Base-by-base conservation (phyloP, 441 rosid genomes). In the Gossypium davidsonii region DNA sequence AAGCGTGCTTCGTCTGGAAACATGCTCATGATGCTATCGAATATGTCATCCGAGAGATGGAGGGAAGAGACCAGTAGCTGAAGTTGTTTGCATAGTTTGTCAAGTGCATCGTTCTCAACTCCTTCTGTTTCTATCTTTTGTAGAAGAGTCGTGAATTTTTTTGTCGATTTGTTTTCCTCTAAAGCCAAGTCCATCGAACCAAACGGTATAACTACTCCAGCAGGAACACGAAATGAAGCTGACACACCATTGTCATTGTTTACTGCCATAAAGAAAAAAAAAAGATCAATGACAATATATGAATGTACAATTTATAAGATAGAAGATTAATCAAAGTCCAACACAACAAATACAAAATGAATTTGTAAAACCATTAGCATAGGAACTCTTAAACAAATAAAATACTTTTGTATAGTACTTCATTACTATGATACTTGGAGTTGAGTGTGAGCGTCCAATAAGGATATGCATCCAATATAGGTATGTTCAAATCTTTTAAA, bases 101-200 rank as follows among this genome's bases (percentile, higher is more conserved):
- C 92, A 25, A 94, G 93, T 76, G 84, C 86, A 62, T 93, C 89
- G 3, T 81, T 88, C 72, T 88, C 90, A 4, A 88, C 74, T 73
- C 71, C 75, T 5, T 90, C 93, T n/a, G 80, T 89, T 86, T 95
- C 99, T 63, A 91, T 66, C 73, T 85, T 83, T 75, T 87, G 87
- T 72, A 92, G 51, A 61, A 90, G 80, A 46, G 89, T 84, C 59
- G 23, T 53, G 82, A 91, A 95, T 73, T 77, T 83, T 67, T 83
- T 86, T 55, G 28, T 78, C 2, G 79, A 81, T 72, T 78, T 81
- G 76, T 85, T 84, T 61, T 80, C 83, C 77, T 90, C 81, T 17
- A 95, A 77, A 65, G 98, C 94, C 79, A 77, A 67, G 75, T 92
- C 94, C 98, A 92, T 92, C 1, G 91, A 86, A 51, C 97, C 98